Conservation (phyloP, 495 filamentous ascomycete species). For the Neurospora sp. region DNA sequence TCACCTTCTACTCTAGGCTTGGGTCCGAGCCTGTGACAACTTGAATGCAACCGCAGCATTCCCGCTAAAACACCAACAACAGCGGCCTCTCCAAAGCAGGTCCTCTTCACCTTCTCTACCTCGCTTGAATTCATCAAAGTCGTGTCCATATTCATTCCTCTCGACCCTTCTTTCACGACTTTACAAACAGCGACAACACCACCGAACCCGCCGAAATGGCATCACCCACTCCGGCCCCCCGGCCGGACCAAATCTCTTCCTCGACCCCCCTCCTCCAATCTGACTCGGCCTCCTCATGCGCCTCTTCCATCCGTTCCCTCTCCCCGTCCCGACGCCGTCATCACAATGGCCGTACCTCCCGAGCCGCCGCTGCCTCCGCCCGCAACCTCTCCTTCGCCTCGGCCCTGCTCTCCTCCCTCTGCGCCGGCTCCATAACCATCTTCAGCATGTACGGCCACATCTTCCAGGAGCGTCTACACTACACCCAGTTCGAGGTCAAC, state of each 20-base stretch:
- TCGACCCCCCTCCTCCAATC: slow-evolving; percentile 19
- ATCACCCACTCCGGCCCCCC: slow-evolving; percentile 2
- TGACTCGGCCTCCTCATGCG: slow-evolving; percentile 23
- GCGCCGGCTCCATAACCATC: slow-evolving; percentile 73
- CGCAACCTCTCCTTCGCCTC: slow-evolving; percentile 30
- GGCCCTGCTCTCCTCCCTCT: slow-evolving; percentile 45
- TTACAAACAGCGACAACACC: neutral
- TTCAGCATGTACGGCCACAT: slow-evolving; percentile 88
- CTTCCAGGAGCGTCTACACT: slow-evolving; percentile 72
- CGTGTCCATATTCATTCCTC: neutral
- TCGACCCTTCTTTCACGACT: neutral
- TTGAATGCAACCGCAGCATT: slow-evolving; percentile 1
- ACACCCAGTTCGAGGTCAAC: slow-evolving; percentile 87
- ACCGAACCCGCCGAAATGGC: slow-evolving; percentile 5
- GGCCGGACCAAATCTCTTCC: slow-evolving; percentile 2
- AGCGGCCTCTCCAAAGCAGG: neutral
- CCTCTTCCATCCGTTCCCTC: slow-evolving; percentile 25
- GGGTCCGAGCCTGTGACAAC: neutral
- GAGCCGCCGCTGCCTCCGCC: slow-evolving; percentile 15
- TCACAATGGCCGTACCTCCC: slow-evolving; percentile 12
- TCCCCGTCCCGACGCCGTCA: slow-evolving; percentile 12
- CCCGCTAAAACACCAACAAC: neutral
- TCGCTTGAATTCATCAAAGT: neutral
- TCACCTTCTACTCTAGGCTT: neutral
- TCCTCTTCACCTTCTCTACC: neutral